Base-by-base conservation (phyloP, 75 land plant species). In the Sequoia sempervirens region DNA sequence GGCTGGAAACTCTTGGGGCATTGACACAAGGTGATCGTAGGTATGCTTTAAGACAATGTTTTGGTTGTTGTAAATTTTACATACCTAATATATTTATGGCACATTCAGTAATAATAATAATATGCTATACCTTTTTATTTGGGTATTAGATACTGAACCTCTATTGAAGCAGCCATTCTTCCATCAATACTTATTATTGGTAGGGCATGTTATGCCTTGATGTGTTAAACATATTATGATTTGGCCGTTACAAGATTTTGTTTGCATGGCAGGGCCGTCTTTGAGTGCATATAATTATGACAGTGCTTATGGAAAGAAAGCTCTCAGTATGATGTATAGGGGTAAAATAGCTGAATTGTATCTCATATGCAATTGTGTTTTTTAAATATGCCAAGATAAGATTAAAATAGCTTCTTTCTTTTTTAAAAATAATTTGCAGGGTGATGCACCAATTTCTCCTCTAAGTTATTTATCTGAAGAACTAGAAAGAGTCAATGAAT, bases 21-120 rank as follows among this genome's bases (percentile, higher is more conserved):
- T 85, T 97, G 74, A 97, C 97, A 12, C 99, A 97, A 86, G 99
- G 97, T 75, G 99, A 97, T 84, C 92, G 99, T 38, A 93, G 99
- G 99, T 93, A 30, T 28, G 54, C 78, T 79, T 30, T 68, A 13
- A 78, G 26, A 45, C 2, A 13, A 37, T 32, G 14, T 45, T 13
- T 28, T n/a, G 12, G 11, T 45, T 46, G 86, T 28, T 73, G 9
- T 30, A 43, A 28, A 46, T 72, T 20, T 50, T 53, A 37, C 54
- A 82, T 34, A 47, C 32, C 52, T 18, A 40, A 79, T 47, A 28
- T 81, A 32, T 81, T 40, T 84, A 45, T 41, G 20, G 2, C 45
- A 8, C 28, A 38, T 18, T 45, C 45, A 23, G 30, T 78, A 13
- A 45, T 6, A 64, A 30, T 18, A 37, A 32, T 70, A 38, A 18